These are phyloP conservation scores for Malus hybrid DNA, from an alignment of 331 rosid species.

Conservation along the genomic window DNA sequence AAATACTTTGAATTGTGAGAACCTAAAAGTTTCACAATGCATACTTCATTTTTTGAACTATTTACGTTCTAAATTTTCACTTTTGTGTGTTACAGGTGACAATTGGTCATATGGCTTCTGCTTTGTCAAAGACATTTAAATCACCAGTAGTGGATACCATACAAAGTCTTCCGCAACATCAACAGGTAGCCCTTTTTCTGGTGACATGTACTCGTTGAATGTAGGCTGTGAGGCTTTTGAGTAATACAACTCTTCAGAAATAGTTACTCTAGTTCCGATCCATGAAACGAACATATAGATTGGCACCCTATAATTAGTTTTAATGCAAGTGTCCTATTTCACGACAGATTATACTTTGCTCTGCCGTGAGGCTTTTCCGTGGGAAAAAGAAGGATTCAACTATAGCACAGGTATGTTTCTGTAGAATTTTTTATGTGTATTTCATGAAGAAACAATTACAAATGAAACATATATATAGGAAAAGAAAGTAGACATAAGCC, in stretches of 20 bases:
- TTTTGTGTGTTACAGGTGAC: conserved; percentile 52
- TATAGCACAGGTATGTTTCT: conserved; percentile 58
- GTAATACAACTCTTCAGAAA: not conserved
- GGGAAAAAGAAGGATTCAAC: conserved; percentile 70
- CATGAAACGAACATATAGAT: not conserved
- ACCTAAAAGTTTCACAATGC: not conserved
- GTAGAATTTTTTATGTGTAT: too few species aligned
- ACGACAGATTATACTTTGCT: conserved; percentile 73
- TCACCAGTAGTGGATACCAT: conserved; percentile 79
- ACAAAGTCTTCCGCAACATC: conserved; percentile 92
- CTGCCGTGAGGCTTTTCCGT: conserved; percentile 64
- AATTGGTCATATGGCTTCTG: conserved; percentile 74
- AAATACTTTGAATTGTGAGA: not conserved
- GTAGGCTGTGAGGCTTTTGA: not conserved
- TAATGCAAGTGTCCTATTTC: not conserved
- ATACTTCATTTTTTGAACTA: not conserved
- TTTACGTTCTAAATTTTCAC: not conserved
- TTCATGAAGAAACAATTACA: too few species aligned
- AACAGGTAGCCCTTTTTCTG: conserved; percentile 57
- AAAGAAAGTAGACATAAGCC: too few species aligned
- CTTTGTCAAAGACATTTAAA: conserved; percentile 79
- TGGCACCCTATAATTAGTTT: not conserved
- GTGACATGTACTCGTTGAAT: not conserved
- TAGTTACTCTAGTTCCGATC: not conserved
- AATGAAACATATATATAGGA: too few species aligned